Base-by-base conservation (phyloP, 768 basidiomycete species). In the Coprinopsis sp. region DNA sequence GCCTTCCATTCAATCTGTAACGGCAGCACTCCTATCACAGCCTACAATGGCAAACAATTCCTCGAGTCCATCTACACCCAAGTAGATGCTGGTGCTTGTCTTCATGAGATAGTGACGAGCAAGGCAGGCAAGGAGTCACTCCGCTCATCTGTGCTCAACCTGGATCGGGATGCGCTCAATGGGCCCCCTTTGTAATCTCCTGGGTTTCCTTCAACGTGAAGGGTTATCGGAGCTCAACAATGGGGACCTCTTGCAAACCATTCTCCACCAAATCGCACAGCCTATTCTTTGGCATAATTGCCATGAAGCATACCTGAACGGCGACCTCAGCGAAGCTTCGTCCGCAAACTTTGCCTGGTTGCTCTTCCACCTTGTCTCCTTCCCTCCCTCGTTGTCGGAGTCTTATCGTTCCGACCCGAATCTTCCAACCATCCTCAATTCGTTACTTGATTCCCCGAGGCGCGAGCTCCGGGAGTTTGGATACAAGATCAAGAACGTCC, bases 281-380 rank as follows among this genome's bases (percentile, higher is more conserved):
- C 70, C 77, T 1, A 64, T 78, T 23, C 79, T 80, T 53, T 81
- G 76, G 77, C 52, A 44, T 36, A 54, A 58, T 5, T 72, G 72
- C 46, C 49, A 54, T 1, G 41, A 56, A 7, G 69, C 68, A 14
- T 75, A 72, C 25, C 55, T 63, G 25, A 58, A 54, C 14, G 60
- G 61, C 13, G 51, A 55, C 4, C 56, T 77, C 18, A 46, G 60
- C 36, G 60, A 66, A 16, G 38, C 57, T 6, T 70, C 64, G 0
- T 67, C 76, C 49, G 44, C 27, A 7, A 57, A 57, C 8, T 77
- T 79, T 49, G 74, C 69, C 0, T 72, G 68, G 68, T 63, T 81
- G 16, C 66, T 83, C 3, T 61, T 71, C 14, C 65, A 76, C 45
- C 69, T 82, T 19, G 54, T 75, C n/a, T 57, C 54, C 18, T 61